Conservation (phyloP, 2,329 filamentous ascomycete genomes). For the Colletotrichum brevisporum region DNA sequence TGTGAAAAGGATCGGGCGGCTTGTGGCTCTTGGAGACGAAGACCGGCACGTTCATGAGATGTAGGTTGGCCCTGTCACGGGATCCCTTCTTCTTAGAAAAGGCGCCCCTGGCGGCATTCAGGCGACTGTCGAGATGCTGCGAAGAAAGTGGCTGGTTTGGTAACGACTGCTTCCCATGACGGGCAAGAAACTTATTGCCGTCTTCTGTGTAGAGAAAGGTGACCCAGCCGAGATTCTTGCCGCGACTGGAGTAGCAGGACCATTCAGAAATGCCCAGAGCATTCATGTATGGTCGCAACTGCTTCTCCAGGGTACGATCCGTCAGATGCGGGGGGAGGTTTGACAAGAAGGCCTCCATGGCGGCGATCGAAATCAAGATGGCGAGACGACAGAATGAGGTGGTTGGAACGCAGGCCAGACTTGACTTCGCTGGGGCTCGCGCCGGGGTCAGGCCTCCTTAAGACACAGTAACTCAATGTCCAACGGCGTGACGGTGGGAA, state of each 20-base stretch:
- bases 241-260: conserved; percentile 57
- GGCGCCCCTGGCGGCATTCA: background rate
- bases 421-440: background rate
- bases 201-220: conserved; percentile 59
- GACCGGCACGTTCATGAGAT: conserved; percentile 48
- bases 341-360: conserved; percentile 63
- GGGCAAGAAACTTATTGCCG: conserved; percentile 58
- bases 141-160: conserved; percentile 21
- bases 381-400: background rate
- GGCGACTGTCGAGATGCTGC: too few relatives aligned
- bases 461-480: background rate
- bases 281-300: conserved; percentile 58
- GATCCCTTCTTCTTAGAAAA: conserved; percentile 7
- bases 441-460: background rate
- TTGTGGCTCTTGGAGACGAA: conserved; percentile 53
- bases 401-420: background rate
- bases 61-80: conserved; percentile 47
- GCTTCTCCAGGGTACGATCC: conserved; percentile 52
- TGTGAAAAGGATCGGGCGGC: conserved; percentile 50
- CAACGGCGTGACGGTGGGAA: too few relatives aligned
- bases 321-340: conserved; percentile 59
- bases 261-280: conserved; percentile 59
- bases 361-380: too few relatives aligned
- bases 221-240: conserved; percentile 54
- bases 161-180: conserved; percentile 49